A percentile compares a stretch with the other conserved stretches of the same genome.
These are phyloP conservation scores for Hypoxylon cercidicola DNA, from an alignment of 495 filamentous ascomycete species.

Conservation along the genomic window DNA sequence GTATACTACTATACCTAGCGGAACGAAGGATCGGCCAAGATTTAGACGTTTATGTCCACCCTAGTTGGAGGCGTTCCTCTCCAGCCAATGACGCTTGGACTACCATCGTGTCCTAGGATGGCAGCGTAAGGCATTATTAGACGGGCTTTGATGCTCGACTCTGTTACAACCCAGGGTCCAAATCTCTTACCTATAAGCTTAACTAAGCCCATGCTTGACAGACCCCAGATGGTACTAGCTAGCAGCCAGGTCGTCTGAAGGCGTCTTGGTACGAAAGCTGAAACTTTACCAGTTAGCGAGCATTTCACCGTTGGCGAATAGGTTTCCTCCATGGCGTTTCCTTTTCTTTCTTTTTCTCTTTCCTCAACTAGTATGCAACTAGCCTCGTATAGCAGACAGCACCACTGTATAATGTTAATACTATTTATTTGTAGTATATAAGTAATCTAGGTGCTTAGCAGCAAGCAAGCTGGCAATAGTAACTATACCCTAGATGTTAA, in stretches of 20 bases:
- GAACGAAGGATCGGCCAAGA: constrained; percentile 9
- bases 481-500: not conserved
- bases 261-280: constrained; percentile 17
- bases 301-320: not conserved
- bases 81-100: constrained; percentile 5
- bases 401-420: too few relatives aligned
- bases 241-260: constrained; percentile 10
- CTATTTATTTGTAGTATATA: too few relatives aligned
- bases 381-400: constrained; percentile 1
- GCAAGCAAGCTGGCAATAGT: not conserved
- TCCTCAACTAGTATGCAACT: constrained; percentile 11
- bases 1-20: not conserved
- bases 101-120: not conserved
- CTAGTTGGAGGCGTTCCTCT: not conserved
- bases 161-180: constrained; percentile 2
- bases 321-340: constrained; percentile 4
- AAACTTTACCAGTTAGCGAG: constrained; percentile 28
- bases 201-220: not conserved
- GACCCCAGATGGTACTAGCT: not conserved
- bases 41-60: constrained; percentile 8
- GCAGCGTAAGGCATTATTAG: constrained; percentile 17
- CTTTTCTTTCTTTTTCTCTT: not conserved
- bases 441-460: too few relatives aligned
- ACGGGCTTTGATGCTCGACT: constrained; percentile 12
- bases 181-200: constrained; percentile 2